These are phyloP conservation scores for Salix dunnii DNA, from an alignment of 345 rosid genomes.

Conservation along the genomic window DNA sequence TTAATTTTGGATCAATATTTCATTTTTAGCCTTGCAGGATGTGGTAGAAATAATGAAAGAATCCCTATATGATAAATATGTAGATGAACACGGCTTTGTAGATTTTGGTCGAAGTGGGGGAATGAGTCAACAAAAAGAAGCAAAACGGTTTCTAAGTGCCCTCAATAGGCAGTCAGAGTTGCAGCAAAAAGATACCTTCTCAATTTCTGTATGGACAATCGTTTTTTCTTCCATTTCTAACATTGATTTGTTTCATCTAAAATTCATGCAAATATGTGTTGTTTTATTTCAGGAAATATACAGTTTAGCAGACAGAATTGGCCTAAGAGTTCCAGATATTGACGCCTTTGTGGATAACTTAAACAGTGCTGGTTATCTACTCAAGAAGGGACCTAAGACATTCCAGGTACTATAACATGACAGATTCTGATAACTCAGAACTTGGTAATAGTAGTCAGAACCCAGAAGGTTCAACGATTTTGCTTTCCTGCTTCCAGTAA, in stretches of 20 bases:
- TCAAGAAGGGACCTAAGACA: constrained; percentile 89
- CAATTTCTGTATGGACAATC: constrained; percentile 59
- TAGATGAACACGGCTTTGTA: constrained; percentile 86
- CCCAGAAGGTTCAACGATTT: neutral
- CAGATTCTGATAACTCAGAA: neutral
- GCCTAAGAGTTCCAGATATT: constrained; percentile 81
- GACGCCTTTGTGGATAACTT: constrained; percentile 84
- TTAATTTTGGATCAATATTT: neutral
- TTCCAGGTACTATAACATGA: constrained; percentile 58
- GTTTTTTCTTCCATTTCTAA: constrained; percentile 11
- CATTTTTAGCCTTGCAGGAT: constrained; percentile 51
- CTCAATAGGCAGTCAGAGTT: constrained; percentile 81
- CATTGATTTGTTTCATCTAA: neutral
- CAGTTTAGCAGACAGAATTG: constrained; percentile 85
- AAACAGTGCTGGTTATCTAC: constrained; percentile 77
- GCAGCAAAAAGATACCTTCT: constrained; percentile 82
- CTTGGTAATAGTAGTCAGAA: neutral
- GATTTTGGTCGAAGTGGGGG: constrained; percentile 94
- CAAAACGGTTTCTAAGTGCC: constrained; percentile 84
- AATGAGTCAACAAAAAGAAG: constrained; percentile 97
- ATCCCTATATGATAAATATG: constrained; percentile 84
- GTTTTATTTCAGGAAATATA: constrained; percentile 70
- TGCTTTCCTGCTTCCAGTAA: neutral
- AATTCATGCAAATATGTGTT: constrained; percentile 1
- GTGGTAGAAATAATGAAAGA: constrained; percentile 96